Evolutionary conservation across 352 stramenopile species (phyloP), one percentile per base, ranked within the genome.

Genomic region (Pythium utonaiense): DNA sequence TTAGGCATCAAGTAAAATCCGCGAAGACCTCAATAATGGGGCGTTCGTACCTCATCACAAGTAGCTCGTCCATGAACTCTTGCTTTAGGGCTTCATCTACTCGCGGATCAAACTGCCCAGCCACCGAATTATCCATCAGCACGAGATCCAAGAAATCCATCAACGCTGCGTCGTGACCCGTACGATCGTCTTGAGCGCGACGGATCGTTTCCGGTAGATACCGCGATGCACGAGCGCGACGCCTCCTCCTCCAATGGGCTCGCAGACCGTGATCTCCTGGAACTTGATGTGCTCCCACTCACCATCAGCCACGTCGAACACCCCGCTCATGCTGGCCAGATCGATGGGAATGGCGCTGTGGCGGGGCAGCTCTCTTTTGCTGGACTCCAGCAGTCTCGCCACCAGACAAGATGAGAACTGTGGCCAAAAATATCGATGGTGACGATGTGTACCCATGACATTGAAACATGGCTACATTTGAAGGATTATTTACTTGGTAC

Each of bases 31-130:
- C 44, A 21, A 45, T n/a, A 22, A 21, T 1, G 10, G 19, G 40
- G 34, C 9, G 1, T 24, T 64, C 53, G n/a, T 28, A 91, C 75
- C 79, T 93, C 78, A 97, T 95, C 5, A 97, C 84, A 8, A 95
- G 75, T n/a, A 98, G 67, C 66, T 98, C 91, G 60, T 98, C 89
- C 87, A 97, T 90, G 60, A 95, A 98, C 60, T 97, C 91, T 51
- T 93, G 71, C 64, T 95, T 96, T 17, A 97, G 73, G 1, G 70
- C 74, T 24, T 84, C 73, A 59, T 96, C 86, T 38, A 97, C 77
- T 5, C 89, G 75, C 16, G 84, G 79, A 64, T 96, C 83, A 67
- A 96, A 96, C 86, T 91, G 54, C n/a, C 57, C 48, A 57, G 22
- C 28, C 38, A 19, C 31, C n/a, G n/a, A n/a, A n/a, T n/a, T n/a